These are phyloP conservation scores for Phytophthora citricola DNA, from an alignment of 352 stramenopile genomes.

Conservation along the genomic window DNA sequence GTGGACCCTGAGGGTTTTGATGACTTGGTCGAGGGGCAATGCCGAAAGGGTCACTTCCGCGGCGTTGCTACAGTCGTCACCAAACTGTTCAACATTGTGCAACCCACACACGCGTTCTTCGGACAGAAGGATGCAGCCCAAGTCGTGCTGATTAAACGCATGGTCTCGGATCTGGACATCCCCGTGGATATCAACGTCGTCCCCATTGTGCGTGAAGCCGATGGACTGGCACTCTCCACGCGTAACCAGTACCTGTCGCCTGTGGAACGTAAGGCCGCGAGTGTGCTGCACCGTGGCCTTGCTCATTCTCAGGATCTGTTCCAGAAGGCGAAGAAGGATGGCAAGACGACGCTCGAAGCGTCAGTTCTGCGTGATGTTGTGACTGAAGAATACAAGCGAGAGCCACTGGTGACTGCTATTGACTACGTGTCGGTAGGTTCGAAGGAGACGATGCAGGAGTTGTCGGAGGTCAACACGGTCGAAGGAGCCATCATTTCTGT, in stretches of 20 bases:
- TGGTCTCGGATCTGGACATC: conserved; percentile 98
- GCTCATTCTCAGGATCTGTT: conserved; percentile 57
- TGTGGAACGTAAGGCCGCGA: conserved; percentile 88
- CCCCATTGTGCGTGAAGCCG: conserved; percentile 92
- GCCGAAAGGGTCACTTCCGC: conserved; percentile 96
- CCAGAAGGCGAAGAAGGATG: conserved; percentile 27
- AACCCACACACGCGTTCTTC: conserved; percentile 97
- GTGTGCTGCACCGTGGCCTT: conserved; percentile 90
- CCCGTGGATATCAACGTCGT: conserved; percentile 92
- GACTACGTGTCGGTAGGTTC: conserved; percentile 97
- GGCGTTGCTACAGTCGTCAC: conserved; percentile 99
- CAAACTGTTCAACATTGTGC: conserved; percentile 99
- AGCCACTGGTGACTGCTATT: conserved; percentile 93
- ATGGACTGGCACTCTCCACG: conserved; percentile 98
- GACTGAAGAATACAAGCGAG: conserved; percentile 61
- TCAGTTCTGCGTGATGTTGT: conserved; percentile 51
- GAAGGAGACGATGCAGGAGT: conserved; percentile 94
- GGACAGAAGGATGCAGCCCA: conserved; percentile 99
- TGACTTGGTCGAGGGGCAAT: conserved; percentile 91
- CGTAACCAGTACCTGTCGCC: conserved; percentile 97
- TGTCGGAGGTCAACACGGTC: conserved; percentile 71
- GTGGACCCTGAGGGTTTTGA: conserved; percentile 96
- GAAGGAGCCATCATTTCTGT: conserved; percentile 94
- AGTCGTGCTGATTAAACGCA: conserved; percentile 94
- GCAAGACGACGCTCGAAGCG: conserved; percentile 40